Conservation (phyloP, 2,329 filamentous ascomycete genomes). For the Fusarium hostae region DNA sequence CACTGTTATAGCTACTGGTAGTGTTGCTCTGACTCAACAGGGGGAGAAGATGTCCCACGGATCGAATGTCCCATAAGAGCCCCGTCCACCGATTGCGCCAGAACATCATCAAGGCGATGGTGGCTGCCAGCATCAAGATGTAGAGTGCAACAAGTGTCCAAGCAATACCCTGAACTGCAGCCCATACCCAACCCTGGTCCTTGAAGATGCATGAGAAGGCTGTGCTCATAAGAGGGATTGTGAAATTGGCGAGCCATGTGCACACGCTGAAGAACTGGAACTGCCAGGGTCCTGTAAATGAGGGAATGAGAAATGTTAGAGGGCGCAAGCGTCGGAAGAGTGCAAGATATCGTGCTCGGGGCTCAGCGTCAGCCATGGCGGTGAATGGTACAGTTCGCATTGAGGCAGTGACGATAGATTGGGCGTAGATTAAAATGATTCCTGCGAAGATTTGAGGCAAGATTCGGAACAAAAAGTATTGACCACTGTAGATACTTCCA, state of each 20-base stretch:
- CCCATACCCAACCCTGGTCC: conserved; percentile 78
- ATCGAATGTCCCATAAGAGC: conserved; percentile 85
- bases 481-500: conserved; percentile 72
- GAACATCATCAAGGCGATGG: conserved; percentile 66
- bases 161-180: conserved; percentile 78
- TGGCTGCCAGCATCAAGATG: conserved; percentile 69
- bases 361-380: conserved; percentile 75
- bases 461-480: conserved; percentile 89
- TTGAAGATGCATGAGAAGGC: conserved; percentile 74
- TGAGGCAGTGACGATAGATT: conserved; percentile 78
- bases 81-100: conserved; percentile 76
- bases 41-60: conserved; percentile 81
- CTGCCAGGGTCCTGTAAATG: conserved; percentile 70
- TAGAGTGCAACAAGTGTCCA: conserved; percentile 85
- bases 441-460: conserved; percentile 82
- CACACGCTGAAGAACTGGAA: conserved; percentile 73
- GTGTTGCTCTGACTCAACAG: conserved; percentile 85
- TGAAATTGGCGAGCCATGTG: conserved; percentile 83
- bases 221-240: conserved; percentile 82
- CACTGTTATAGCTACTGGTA: conserved; percentile 75
- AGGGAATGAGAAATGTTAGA: conserved; percentile 72
- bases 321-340: conserved; percentile 77
- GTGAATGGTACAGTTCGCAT: conserved; percentile 82
- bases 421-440: conserved; percentile 78
- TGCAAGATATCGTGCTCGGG: conserved; percentile 69